Percentiles rank a stretch among this genome's conserved stretches.
Evolutionary conservation across 2,329 filamentous ascomycete genomes (phyloP).

Genomic region (Cladophialophora carrionii): DNA sequence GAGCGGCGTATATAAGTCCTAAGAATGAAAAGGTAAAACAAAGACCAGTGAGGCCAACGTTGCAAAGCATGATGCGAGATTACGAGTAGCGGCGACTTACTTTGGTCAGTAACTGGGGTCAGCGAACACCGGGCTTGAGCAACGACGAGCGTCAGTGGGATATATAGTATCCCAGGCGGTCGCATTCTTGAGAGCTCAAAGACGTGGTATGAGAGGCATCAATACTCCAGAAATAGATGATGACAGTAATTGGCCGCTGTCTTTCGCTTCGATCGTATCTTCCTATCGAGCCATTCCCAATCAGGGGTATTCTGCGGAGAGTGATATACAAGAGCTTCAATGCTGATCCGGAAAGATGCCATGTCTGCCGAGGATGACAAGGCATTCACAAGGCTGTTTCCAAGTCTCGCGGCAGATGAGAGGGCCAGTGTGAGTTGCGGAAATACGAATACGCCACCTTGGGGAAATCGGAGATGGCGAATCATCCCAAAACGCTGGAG

Average conservation of each 20-base stretch:
- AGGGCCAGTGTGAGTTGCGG: neutral
- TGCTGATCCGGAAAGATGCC: neutral
- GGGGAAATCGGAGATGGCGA: slow-evolving; percentile 4
- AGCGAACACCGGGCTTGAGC: neutral
- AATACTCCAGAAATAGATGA: neutral
- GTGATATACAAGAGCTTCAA: neutral
- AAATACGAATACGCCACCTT: slow-evolving; percentile 11
- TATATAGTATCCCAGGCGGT: neutral
- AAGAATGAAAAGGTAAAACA: slow-evolving; percentile 7
- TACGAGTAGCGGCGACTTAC: neutral
- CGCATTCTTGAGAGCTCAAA: neutral
- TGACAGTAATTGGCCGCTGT: slow-evolving; percentile 1
- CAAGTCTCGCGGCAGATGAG: neutral
- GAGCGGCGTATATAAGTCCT: slow-evolving; percentile 3
- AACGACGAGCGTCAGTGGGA: neutral
- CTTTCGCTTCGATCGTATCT: neutral
- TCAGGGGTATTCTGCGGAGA: slow-evolving; percentile 15
- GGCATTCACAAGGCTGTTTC: slow-evolving; percentile 19
- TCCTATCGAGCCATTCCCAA: neutral
- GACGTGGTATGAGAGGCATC: slow-evolving; percentile 4
- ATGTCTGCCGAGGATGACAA: neutral
- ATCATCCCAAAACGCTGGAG: neutral
- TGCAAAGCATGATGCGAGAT: slow-evolving; percentile 7
- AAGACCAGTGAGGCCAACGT: neutral
- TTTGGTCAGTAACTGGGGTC: neutral